Conservation (phyloP, 192 early-diverging fungal species). For the Backusella liffmaniae region DNA sequence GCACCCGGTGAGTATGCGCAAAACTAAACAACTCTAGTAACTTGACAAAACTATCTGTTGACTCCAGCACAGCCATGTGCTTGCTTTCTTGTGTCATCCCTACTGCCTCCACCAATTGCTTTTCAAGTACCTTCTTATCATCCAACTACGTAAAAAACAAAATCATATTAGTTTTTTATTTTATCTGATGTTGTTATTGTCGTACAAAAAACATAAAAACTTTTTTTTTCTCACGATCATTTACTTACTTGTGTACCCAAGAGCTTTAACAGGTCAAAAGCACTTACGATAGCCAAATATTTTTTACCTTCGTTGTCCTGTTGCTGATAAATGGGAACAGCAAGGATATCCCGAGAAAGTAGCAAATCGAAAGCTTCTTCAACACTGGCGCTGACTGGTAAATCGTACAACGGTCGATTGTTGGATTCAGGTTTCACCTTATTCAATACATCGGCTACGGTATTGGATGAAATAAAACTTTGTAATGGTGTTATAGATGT, state of each 20-base stretch:
- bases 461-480: slow-evolving; percentile 20
- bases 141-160: not conserved
- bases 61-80: slow-evolving; percentile 7
- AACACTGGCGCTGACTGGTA: slow-evolving; percentile 47
- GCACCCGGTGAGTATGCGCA: slow-evolving; percentile 46
- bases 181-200: not conserved
- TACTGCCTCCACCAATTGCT: slow-evolving; percentile 21
- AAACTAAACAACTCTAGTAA: slow-evolving; percentile 5
- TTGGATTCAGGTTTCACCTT: slow-evolving; percentile 12
- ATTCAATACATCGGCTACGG: slow-evolving; percentile 15
- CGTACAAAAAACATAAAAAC: not conserved
- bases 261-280: slow-evolving; percentile 48
- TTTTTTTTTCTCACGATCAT: slow-evolving; percentile 22
- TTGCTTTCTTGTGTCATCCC: slow-evolving; percentile 22
- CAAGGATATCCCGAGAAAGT: slow-evolving; percentile 49
- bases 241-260: slow-evolving; percentile 34
- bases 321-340: slow-evolving; percentile 52
- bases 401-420: slow-evolving; percentile 40
- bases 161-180: not conserved
- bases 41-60: slow-evolving; percentile 3
- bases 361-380: slow-evolving; percentile 59
- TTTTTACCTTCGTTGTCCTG: slow-evolving; percentile 34
- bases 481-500: not conserved
- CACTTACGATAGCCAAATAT: slow-evolving; percentile 52
- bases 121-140: slow-evolving; percentile 4